Evolutionary conservation across 2,329 filamentous ascomycete genomes (phyloP).

Genomic region (Trichothecium roseum): DNA sequence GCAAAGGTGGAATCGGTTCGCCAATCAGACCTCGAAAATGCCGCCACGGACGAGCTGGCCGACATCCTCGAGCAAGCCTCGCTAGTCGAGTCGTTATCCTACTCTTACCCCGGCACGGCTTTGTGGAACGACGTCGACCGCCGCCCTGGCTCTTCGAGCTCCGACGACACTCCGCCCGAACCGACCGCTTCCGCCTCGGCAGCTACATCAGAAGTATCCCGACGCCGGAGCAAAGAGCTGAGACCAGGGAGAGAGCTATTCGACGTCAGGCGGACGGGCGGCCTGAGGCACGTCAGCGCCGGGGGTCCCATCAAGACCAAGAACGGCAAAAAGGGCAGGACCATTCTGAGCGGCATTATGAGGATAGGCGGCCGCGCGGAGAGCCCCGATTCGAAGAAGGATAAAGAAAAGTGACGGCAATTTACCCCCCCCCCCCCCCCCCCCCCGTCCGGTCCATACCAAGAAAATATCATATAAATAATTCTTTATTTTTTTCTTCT

Average conservation of each 20-base stretch:
- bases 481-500: no score
- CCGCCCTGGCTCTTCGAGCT: constrained; percentile 25
- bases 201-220: neutral
- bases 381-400: constrained; percentile 26
- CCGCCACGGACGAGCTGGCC: constrained; percentile 22
- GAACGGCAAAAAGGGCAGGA: constrained; percentile 29
- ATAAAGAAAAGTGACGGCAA: no score
- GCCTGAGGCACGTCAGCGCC: constrained; percentile 14
- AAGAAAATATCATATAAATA: no score
- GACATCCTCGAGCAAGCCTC: constrained; percentile 37
- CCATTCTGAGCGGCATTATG: constrained; percentile 33
- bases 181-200: neutral
- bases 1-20: constrained; percentile 36
- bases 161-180: constrained; percentile 32
- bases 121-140: constrained; percentile 19
- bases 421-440: no score
- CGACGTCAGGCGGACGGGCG: constrained; percentile 16
- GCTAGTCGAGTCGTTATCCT: constrained; percentile 22
- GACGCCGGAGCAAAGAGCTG: constrained; percentile 20
- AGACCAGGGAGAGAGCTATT: constrained; percentile 16
- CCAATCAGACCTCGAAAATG: constrained; percentile 16
- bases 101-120: constrained; percentile 17
- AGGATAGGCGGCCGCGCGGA: constrained; percentile 29
- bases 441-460: no score
- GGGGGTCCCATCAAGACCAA: constrained; percentile 21